Base-by-base conservation (phyloP, 305 asterid species). In the Solanum hybrid region DNA sequence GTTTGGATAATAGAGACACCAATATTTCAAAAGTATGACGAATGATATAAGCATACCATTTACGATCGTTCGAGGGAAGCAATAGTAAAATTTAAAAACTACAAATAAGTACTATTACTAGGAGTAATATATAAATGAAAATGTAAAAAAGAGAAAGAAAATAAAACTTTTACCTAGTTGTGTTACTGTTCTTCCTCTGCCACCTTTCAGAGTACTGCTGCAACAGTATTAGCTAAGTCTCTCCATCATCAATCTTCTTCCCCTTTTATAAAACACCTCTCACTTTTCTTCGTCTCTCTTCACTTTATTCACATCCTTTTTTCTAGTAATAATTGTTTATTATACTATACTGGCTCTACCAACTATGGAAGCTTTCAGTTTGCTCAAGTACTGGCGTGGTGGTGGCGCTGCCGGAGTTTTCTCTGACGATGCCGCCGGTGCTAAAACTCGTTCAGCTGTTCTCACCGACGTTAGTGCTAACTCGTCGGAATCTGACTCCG, bases 291-390 rank as follows among this genome's bases (percentile, higher is more conserved):
- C 5, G 37, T 17, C 20, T 34, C 60, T 88, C 64, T 22, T 51
- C 46, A 42, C 90, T 85, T 85, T 86, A 72, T 84, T 31, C 2
- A 51, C 31, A 3, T 46, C n/a, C 36, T 82, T 13, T 46, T 73
- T 75, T 88, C 77, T 77, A 9, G 0, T 71, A 31, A 7, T 22
- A 3, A 12, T 60, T 79, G 31, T 88, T 75, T 31, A 37, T 22
- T 26, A 16, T 36, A 31, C 26, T 88, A 89, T 88, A 75, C 93
- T 93, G 93, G 93, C 95, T 93, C 79, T 93, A 81, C 92, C 94
- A 72, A 91, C 94, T 6, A 93, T 93, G 94, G 94, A 92, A 36
- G 91, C 94, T 86, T 93, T 93, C 87, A 92, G 93, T 90, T 85
- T 93, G 10, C 94, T 93, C 88, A 93, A 90, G 42, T 89, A 91